Evolutionary conservation across 257 asterid species (phyloP), one percentile per base, ranked within the genome.

Genomic region (Scutellaria barbata): DNA sequence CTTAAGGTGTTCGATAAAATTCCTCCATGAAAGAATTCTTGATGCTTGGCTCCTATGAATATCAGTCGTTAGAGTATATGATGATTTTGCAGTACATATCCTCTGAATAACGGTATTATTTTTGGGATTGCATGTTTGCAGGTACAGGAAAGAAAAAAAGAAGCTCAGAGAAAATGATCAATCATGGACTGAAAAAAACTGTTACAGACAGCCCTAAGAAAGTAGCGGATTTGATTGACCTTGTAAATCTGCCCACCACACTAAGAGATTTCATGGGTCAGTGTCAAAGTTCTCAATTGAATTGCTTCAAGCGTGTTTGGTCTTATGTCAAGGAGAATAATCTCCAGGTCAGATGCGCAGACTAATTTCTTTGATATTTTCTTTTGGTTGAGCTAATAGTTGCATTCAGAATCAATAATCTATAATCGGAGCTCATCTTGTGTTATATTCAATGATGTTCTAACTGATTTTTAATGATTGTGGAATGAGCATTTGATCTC

Each of bases 241-340:
- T 94, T 0, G 91, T 90, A 25, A 94, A 94, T 72, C 86, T 94
- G 50, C 97, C 98, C 56, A 81, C 89, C 3, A 80, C 85, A 13
- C 92, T 94, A 41, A 75, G 96, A 77, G 96, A 94, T 53, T 94
- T 94, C 80, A 83, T 86, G 96, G 99, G 97, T 20, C 96, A 83
- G 78, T 89, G 97, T n/a, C 99, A 88, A 82, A 86, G 93, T 80
- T 89, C 97, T 11, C 99, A 92, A 22, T 73, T 94, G 72, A 84
- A 83, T 69, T 91, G 95, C 81, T 94, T 94, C 73, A 85, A 56
- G 85, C 84, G 80, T 20, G 96, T 89, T 42, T 94, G 97, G 99
- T 80, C 89, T 54, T 89, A 94, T 77, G 84, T 94, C 83, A 94
- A 83, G 89, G 89, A 85, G 35, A 86, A 91, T 74, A 86, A 85